Evolutionary conservation across 495 filamentous ascomycete species (phyloP).

Genomic region (Pyronema omphalodes): DNA sequence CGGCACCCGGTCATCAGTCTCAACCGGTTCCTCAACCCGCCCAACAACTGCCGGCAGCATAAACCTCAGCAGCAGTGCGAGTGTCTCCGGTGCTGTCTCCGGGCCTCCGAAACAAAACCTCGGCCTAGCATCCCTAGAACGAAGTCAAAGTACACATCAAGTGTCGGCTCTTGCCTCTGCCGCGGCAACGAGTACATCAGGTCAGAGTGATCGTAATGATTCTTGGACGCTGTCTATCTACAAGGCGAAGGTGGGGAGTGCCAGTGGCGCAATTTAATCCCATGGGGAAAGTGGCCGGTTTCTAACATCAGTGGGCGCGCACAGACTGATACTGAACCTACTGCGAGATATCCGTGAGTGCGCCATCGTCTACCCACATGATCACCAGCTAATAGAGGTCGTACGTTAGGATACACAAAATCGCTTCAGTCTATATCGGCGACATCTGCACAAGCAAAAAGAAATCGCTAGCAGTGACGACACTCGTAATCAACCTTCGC

Average conservation of each 20-base stretch:
- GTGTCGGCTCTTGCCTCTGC: constrained; percentile 8
- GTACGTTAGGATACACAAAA: constrained; percentile 11
- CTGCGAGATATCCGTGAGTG: constrained; percentile 20
- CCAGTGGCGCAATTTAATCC: not conserved
- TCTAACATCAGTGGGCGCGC: constrained; percentile 2
- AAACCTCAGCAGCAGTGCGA: not conserved
- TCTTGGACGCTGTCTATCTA: constrained; percentile 14
- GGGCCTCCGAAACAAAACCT: not conserved
- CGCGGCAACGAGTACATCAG: constrained; percentile 1
- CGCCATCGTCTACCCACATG: not conserved
- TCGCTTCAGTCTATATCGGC: constrained; percentile 23
- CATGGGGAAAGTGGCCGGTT: not conserved
- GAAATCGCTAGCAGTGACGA: constrained; percentile 21
- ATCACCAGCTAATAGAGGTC: too few relatives aligned
- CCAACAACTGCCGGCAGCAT: constrained; percentile 15
- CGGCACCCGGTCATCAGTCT: constrained; percentile 4
- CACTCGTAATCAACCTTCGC: constrained; percentile 19
- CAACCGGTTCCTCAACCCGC: constrained; percentile 11
- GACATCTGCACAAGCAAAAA: constrained; percentile 20
- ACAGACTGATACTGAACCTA: constrained; percentile 19
- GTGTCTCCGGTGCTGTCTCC: not conserved
- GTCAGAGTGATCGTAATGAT: not conserved
- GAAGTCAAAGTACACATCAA: constrained; percentile 1
- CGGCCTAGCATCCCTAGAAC: not conserved
- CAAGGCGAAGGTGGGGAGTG: constrained; percentile 21